A percentile compares a stretch with the other conserved stretches of the same genome.
These are phyloP conservation scores for Pinus taeda DNA, from an alignment of 75 land plant genomes.

Conservation along the genomic window DNA sequence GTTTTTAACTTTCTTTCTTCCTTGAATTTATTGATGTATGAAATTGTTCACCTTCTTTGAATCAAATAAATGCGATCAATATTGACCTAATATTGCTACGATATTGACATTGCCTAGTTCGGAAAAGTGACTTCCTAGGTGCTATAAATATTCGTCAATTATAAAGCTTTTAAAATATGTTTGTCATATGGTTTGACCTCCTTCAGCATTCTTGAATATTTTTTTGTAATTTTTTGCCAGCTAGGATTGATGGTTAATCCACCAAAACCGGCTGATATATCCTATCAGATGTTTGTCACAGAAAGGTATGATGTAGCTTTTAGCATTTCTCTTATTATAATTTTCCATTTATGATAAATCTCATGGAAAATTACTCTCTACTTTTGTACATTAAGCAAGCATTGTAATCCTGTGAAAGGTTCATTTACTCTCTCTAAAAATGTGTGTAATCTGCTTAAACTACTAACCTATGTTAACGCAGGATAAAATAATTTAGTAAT, in stretches of 20 bases:
- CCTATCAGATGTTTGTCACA: constrained; percentile 59
- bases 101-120: background rate
- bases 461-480: background rate
- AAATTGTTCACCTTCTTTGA: background rate
- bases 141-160: background rate
- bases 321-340: constrained; percentile 1
- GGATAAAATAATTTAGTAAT: background rate
- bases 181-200: background rate
- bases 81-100: background rate
- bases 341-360: background rate
- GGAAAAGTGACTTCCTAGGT: background rate
- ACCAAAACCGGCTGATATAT: constrained; percentile 87
- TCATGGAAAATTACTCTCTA: background rate
- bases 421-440: background rate
- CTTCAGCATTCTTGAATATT: constrained; percentile 1
- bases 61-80: background rate
- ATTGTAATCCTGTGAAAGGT: background rate
- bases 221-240: constrained; percentile 33
- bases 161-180: background rate
- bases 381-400: background rate
- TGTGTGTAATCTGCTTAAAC: background rate
- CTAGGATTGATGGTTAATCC: constrained; percentile 95
- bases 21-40: background rate
- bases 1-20: constrained; percentile 13
- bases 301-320: constrained; percentile 61